Conservation (phyloP, 345 rosid genomes). For the Brassica nigra region DNA sequence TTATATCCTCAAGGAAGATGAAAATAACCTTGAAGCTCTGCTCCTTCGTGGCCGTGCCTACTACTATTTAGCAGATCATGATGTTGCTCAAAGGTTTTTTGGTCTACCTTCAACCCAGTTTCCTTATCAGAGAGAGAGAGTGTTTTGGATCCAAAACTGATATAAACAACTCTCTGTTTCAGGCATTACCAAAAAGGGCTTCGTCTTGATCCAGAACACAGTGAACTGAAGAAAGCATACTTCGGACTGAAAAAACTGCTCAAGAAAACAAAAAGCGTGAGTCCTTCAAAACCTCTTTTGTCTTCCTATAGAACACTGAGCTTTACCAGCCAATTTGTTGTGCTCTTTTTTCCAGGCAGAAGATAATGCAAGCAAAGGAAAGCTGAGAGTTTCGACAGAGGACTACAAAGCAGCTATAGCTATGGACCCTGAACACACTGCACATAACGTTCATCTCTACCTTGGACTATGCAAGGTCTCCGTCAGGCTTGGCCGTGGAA, state of each 20-base stretch:
- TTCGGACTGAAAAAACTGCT: slow-evolving; percentile 90
- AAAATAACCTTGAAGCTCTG: slow-evolving; percentile 80
- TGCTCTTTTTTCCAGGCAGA: slow-evolving; percentile 66
- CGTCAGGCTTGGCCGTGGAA: slow-evolving; percentile 96
- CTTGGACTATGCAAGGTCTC: slow-evolving; percentile 89
- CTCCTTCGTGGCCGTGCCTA: slow-evolving; percentile 98
- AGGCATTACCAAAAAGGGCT: slow-evolving; percentile 99
- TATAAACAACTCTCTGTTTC: slow-evolving; percentile 37
- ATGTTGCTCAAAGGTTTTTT: slow-evolving; percentile 93
- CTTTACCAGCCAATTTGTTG: slow-evolving; percentile 4
- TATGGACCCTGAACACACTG: slow-evolving; percentile 80
- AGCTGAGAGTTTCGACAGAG: slow-evolving; percentile 85
- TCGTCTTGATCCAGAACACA: slow-evolving; percentile 95
- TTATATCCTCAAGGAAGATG: slow-evolving; percentile 83
- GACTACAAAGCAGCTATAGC: slow-evolving; percentile 86
- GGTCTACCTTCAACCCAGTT: neutral
- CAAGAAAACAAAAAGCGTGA: slow-evolving; percentile 93
- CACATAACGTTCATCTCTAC: slow-evolving; percentile 87
- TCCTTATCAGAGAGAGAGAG: neutral
- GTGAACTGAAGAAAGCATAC: slow-evolving; percentile 92
- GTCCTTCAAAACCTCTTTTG: slow-evolving; percentile 28
- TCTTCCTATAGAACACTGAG: slow-evolving; percentile 8
- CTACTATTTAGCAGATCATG: slow-evolving; percentile 97
- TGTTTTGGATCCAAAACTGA: slow-evolving; percentile 9
- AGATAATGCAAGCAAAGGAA: slow-evolving; percentile 86